Evolutionary conservation across 176 grass and related monocot genomes (phyloP), one percentile per base, ranked within the genome.

Genomic region (Coix lacrymajobi): DNA sequence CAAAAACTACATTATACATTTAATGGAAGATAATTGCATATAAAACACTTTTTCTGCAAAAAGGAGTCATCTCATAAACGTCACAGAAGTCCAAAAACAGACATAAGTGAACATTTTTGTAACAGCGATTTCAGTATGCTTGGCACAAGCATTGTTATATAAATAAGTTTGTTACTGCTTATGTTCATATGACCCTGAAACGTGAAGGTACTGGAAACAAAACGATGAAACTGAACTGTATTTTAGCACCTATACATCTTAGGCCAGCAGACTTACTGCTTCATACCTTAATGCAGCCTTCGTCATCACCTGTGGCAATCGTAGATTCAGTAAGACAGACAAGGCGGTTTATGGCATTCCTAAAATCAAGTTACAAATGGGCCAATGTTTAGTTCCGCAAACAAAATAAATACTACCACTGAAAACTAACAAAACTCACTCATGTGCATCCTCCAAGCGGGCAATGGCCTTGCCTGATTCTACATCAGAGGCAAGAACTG

Each of bases 271-370:
- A 72, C 57, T 31, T 32, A 49, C 29, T 51, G n/a, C 74, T 58
- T 41, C 67, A 80, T 88, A 99, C 96, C 93, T 99, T 99, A 54
- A 96, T 96, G 83, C 82, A 99, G 25, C 96, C 89, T 74, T 94
- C 93, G 84, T 99, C 96, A n/a, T 99, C 93, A 69, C 96, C 96
- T 57, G 96, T 96, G 77, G 93, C 93, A 79, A 96, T 62, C 40
- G 71, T 90, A 33, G 87, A 92, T 88, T 99, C 96, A 54, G 93
- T 94, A 88, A 99, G 92, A 88, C 87, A 90, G 57, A 96, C 83
- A 46, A 99, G 61, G 71, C 96, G 83, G 75, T 96, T 96, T 73
- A 99, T 90, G 25, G 83, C 68, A 29, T 96, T 79, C 81, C 96
- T 96, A 66, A 75, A 81, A 62, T 66, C 70, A 85, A 76, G 62